A percentile compares a stretch with the other conserved stretches of the same genome.
Conservation (phyloP, 108 stramenopile species). For the Seminavis robusta region DNA sequence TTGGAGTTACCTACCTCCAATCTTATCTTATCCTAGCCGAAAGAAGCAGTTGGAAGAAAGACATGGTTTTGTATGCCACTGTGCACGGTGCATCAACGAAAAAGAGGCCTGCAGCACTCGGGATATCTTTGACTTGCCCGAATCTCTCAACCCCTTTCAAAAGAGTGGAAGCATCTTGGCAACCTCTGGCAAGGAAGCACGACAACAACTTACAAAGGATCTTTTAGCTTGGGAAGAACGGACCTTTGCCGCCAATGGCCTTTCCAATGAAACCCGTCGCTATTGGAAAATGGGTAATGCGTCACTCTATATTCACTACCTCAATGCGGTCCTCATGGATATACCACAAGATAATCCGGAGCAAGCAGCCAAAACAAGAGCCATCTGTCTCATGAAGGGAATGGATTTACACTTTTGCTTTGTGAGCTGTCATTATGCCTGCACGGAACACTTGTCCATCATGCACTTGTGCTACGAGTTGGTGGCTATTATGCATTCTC, state of each 20-base stretch:
- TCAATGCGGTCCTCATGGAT: slow-evolving; percentile 36
- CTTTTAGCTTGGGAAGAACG: neutral
- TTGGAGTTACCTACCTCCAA: slow-evolving; percentile 76
- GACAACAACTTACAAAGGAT: neutral
- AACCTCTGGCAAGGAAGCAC: neutral
- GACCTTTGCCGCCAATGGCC: neutral
- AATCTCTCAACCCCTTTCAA: neutral
- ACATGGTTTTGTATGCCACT: slow-evolving; percentile 61
- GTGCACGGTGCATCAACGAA: slow-evolving; percentile 53
- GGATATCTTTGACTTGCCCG: too few species aligned
- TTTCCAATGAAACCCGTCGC: slow-evolving; percentile 11
- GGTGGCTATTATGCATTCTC: slow-evolving; percentile 18
- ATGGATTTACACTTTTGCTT: slow-evolving; percentile 68
- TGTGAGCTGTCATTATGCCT: slow-evolving; percentile 53
- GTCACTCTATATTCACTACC: slow-evolving; percentile 51
- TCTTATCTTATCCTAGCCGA: slow-evolving; percentile 34
- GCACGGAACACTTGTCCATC: slow-evolving; percentile 77
- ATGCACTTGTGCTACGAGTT: slow-evolving; percentile 71
- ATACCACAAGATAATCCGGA: neutral
- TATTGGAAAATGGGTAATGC: slow-evolving; percentile 44
- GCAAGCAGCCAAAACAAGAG: slow-evolving; percentile 8
- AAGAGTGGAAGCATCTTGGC: neutral
- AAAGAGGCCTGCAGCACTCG: neutral
- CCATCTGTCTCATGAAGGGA: slow-evolving; percentile 26
- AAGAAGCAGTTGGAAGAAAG: slow-evolving; percentile 29